Evolutionary conservation across 495 filamentous ascomycete species (phyloP), one percentile per base, ranked within the genome.

Genomic region (Echria macrotheca): DNA sequence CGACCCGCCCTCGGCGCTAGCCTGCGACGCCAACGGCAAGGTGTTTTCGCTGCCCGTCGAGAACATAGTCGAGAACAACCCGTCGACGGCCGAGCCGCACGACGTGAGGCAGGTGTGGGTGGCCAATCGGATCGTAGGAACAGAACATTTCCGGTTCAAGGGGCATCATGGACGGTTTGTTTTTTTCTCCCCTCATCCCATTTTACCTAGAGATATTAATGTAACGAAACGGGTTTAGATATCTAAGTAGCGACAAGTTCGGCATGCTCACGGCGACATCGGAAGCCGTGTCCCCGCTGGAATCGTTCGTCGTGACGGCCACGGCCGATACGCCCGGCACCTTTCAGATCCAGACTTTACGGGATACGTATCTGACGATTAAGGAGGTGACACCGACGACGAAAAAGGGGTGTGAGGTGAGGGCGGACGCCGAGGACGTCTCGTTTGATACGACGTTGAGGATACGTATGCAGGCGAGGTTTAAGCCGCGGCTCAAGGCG

Each of bases 101-200:
- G 88, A 95, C 65, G 87, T 97, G 17, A 74, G 91, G 52, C 90
- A 96, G 69, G 93, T 98, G 15, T 97, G 90, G 90, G 78, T 96
- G 46, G 91, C 87, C 44, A 95, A 86, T 53, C 74, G 75, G 50
- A 83, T 96, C 14, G 83, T 87, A 4, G 93, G 93, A 3, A 88
- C 83, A 8, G 89, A 94, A 50, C 65, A 71, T 23, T 82, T 84
- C 56, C 86, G 84, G 49, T 87, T 98, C 63, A 96, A 95, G 68
- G 84, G 85, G 0, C 82, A 88, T 65, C 83, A 93, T 70, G 91
- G 91, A 52, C 83, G 81, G 83, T 89, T 69, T 47, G 79, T 73
- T 41, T 40, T 19, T 17, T 39, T 17, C 18, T 18, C 2, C 3
- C 18, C 36, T 10, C 11, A 41, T 41, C 2, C 6, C 6, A 7